Base-by-base conservation (phyloP, 148 eudicot genomes). In the Euryodendron excelsum region DNA sequence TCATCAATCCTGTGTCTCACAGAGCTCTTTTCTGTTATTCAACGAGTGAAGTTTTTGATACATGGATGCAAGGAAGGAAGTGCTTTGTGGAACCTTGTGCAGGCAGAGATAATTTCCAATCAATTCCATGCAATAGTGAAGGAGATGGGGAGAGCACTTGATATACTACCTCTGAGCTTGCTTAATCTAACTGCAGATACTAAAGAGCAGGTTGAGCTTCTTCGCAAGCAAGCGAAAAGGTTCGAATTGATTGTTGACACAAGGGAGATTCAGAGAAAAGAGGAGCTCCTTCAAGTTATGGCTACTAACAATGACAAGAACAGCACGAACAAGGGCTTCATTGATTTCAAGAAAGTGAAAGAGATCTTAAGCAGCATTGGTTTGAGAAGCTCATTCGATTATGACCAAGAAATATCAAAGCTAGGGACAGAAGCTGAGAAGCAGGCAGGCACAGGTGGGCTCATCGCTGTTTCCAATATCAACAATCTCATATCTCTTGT, bases 371-470 rank as follows among this genome's bases (percentile, higher is more conserved):
- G 62, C 59, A 69, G 81, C 83, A 83, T 81, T 78, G 88, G 88
- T 28, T 60, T 85, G 76, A 81, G 3, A 71, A 81, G 68, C 63
- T 78, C 80, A 36, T 17, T 61, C 0, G 87, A 88, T 13, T 86
- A 60, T 60, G 89, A 84, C 58, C 81, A 84, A 64, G 89, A 88
- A 62, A 82, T 88, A 39, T 82, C 85, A 10, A 87, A 85, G 41
- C 79, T 87, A n/a, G 50, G 86, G 70, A 85, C 81, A 60, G 91
- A 90, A 78, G 88, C 86, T 2, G 78, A 72, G 76, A 84, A 83
- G 53, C 93, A 90, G 77, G 88, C 90, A 25, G 93, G 93, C 15
- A 90, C 93, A 17, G 91, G 91, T 44, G 93, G 93, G 45, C 86
- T 88, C 36, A 79, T 86, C 2, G 93, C 80, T 50, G 86, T 90